A percentile compares a stretch with the other conserved stretches of the same genome.
Conservation (phyloP, 208 protist genomes). For the Leishmania major region DNA sequence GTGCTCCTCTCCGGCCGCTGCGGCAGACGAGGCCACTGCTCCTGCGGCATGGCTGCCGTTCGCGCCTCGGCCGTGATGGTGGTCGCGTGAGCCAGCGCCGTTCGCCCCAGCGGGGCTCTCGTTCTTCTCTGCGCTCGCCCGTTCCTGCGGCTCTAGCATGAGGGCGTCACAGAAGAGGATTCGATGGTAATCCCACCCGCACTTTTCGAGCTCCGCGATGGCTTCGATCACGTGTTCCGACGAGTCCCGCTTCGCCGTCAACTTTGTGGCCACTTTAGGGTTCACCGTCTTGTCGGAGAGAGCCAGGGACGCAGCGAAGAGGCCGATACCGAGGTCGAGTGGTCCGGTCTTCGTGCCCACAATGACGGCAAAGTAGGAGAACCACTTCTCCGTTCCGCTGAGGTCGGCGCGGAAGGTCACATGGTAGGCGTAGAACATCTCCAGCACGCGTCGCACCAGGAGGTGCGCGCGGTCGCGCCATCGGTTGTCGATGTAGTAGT, state of each 20-base stretch:
- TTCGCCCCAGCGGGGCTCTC: not conserved
- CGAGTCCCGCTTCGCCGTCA: conserved; percentile 38
- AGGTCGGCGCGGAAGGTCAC: conserved; percentile 40
- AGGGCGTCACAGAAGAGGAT: conserved; percentile 58
- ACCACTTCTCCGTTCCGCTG: conserved; percentile 37
- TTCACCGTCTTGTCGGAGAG: conserved; percentile 35
- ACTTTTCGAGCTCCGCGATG: conserved; percentile 56
- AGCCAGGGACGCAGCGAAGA: conserved; percentile 62
- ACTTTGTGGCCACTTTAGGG: conserved; percentile 43
- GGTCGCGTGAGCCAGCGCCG: conserved; percentile 1
- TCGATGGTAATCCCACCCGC: conserved; percentile 59
- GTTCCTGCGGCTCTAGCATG: conserved; percentile 43
- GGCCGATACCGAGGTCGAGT: conserved; percentile 71
- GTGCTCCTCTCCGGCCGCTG: conserved; percentile 1
- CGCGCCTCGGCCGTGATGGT: conserved; percentile 6
- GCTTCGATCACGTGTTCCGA: conserved; percentile 43
- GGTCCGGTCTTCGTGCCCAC: conserved; percentile 74
- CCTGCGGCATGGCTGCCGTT: conserved; percentile 4
- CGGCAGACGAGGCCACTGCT: not conserved
- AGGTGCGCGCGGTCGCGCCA: conserved; percentile 40
- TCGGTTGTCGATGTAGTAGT: conserved; percentile 56
- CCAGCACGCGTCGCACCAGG: conserved; percentile 46
- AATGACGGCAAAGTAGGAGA: conserved; percentile 52
- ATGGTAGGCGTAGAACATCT: conserved; percentile 60
- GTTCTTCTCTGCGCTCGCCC: conserved; percentile 8